phyloP scores from a whole-genome alignment of 371 early-diverging fungal genomes.

The Rhizopus sp. region DNA sequence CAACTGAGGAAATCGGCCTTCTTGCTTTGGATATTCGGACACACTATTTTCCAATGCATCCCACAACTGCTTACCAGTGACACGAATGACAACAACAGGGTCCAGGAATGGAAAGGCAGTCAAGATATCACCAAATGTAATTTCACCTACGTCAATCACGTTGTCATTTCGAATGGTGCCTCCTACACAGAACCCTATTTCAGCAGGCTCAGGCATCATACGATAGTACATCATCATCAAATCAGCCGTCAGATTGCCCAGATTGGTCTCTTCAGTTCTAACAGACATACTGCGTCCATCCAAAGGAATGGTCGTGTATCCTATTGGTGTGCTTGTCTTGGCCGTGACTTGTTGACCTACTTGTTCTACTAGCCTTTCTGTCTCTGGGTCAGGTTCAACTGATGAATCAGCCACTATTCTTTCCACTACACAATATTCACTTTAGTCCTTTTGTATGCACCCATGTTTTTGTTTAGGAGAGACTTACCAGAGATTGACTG shows the following conservation, averaged over 20 bases:
- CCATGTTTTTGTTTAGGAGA: neutral
- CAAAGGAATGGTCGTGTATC: constrained; percentile 45
- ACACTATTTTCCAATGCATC: constrained; percentile 63
- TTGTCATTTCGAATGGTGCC: constrained; percentile 64
- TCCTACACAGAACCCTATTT: constrained; percentile 54
- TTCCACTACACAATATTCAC: constrained; percentile 26
- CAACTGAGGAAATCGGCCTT: constrained; percentile 67
- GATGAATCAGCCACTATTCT: constrained; percentile 40
- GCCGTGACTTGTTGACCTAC: constrained; percentile 40
- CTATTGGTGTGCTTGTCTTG: constrained; percentile 51
- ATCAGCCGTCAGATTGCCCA: constrained; percentile 66
- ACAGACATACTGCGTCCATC: constrained; percentile 60
- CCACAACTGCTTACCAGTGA: constrained; percentile 58
- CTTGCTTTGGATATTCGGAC: constrained; percentile 63
- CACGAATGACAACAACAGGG: constrained; percentile 57
- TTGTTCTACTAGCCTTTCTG: constrained; percentile 39
- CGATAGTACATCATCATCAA: constrained; percentile 56
- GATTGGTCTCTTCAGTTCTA: constrained; percentile 56
- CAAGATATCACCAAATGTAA: constrained; percentile 61
- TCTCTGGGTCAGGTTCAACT: constrained; percentile 35
- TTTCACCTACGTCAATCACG: constrained; percentile 51
- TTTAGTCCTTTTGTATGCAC: neutral
- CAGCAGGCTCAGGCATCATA: constrained; percentile 39
- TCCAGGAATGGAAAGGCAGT: constrained; percentile 68
- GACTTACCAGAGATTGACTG: constrained; percentile 29